A percentile compares a stretch with the other conserved stretches of the same genome.
Conservation (phyloP, 2,329 filamentous ascomycete genomes). For the Scytalidium lignicola region DNA sequence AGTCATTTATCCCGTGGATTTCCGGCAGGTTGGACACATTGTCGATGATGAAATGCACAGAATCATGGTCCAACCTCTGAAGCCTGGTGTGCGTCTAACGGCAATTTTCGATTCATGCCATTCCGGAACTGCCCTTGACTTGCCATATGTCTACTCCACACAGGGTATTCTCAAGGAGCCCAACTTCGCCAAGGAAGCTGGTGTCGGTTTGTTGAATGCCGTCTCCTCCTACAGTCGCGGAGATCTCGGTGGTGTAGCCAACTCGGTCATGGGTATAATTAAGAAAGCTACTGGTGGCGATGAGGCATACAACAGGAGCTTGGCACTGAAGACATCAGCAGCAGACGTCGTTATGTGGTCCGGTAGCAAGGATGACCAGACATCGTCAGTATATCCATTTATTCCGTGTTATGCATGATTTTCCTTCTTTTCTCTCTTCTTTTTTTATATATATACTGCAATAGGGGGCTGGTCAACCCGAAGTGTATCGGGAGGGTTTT, state of each 20-base stretch:
- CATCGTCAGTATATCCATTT: constrained; percentile 60
- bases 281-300: constrained; percentile 82
- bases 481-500: constrained; percentile 51
- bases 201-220: constrained; percentile 55
- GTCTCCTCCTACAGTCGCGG: constrained; percentile 66
- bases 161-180: constrained; percentile 65
- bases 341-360: constrained; percentile 98
- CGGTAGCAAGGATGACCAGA: constrained; percentile 93
- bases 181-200: constrained; percentile 63
- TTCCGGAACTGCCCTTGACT: constrained; percentile 60
- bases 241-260: constrained; percentile 76
- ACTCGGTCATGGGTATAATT: constrained; percentile 74
- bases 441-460: constrained; percentile 52
- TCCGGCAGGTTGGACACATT: constrained; percentile 72
- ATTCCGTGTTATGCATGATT: constrained; percentile 47
- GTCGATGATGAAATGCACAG: constrained; percentile 80
- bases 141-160: constrained; percentile 65
- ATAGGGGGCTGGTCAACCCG: constrained; percentile 52
- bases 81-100: constrained; percentile 74
- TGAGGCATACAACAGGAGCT: constrained; percentile 71
- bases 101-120: constrained; percentile 68
- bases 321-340: constrained; percentile 85
- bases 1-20: constrained; percentile 80
- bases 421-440: not conserved
- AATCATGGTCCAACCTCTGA: constrained; percentile 70